Evolutionary conservation across 2,329 filamentous ascomycete genomes (phyloP).

Genomic region (Botrytis porri): DNA sequence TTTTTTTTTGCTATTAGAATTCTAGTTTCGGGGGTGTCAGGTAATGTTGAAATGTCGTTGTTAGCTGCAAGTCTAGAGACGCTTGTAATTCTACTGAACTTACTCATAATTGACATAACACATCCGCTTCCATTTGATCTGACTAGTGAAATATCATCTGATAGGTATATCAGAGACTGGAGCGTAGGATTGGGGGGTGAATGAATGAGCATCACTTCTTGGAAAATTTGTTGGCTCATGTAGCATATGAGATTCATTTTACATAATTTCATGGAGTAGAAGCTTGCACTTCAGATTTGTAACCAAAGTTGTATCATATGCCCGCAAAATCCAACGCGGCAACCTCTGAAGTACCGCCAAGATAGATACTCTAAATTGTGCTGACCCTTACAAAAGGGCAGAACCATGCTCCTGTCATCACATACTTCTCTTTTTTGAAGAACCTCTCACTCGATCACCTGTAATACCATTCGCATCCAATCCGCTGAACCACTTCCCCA

Average conservation of each 20-base stretch:
- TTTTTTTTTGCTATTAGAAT: not conserved
- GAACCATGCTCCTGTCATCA: not conserved
- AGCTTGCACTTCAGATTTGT: not conserved
- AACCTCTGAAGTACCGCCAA: not conserved
- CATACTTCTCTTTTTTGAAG: not conserved
- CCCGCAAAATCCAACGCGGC: not conserved
- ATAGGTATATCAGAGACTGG: too few relatives aligned
- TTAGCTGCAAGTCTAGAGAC: not conserved
- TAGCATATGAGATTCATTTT: not conserved
- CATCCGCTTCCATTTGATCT: not conserved
- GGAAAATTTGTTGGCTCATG: not conserved
- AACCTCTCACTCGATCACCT: not conserved
- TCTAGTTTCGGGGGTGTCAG: not conserved
- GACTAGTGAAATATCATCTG: not conserved
- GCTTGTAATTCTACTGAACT: not conserved
- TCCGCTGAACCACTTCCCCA: conserved; percentile 1
- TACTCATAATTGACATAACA: not conserved
- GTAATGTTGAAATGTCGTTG: not conserved
- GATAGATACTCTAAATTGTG: not conserved
- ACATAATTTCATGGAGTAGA: not conserved
- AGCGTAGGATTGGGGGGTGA: not conserved
- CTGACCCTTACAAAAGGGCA: not conserved
- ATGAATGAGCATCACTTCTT: not conserved
- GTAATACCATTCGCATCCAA: not conserved
- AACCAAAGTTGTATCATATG: not conserved